Conservation (phyloP, 1,284 basidiomycete genomes). For the Apiotrichum porosum region DNA sequence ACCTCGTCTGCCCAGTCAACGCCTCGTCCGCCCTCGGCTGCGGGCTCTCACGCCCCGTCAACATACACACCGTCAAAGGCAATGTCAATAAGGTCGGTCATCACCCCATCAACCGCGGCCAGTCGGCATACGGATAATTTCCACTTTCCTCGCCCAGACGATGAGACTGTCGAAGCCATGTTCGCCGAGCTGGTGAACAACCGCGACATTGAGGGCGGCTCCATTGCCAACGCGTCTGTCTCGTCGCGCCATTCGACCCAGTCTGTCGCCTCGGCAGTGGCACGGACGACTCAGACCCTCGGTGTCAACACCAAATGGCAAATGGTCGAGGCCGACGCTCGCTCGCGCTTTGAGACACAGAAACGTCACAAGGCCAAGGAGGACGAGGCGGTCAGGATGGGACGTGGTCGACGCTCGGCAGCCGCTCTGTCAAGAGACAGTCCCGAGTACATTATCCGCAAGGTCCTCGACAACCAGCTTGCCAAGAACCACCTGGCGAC, state of each 20-base stretch:
- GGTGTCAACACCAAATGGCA: conserved; percentile 85
- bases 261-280: conserved; percentile 20
- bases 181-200: conserved; percentile 70
- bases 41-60: conserved; percentile 9
- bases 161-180: conserved; percentile 67
- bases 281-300: conserved; percentile 49
- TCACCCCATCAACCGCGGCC: too few species aligned
- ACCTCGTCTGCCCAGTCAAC: conserved; percentile 1
- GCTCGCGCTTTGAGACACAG: conserved; percentile 66
- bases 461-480: conserved; percentile 36
- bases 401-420: conserved; percentile 50
- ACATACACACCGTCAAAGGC: conserved; percentile 9
- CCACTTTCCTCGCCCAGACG: conserved; percentile 65
- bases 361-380: conserved; percentile 57
- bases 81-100: background rate
- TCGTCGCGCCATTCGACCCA: conserved; percentile 21
- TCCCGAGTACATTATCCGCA: conserved; percentile 59
- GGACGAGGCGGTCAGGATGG: conserved; percentile 55
- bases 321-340: conserved; percentile 73
- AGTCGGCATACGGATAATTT: too few species aligned
- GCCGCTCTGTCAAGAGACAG: conserved; percentile 55
- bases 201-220: conserved; percentile 55
- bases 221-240: conserved; percentile 20
- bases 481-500: conserved; percentile 29
- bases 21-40: conserved; percentile 7